Evolutionary conservation across 169 alveolate species (phyloP).

Genomic region (Plasmodium yoelii): DNA sequence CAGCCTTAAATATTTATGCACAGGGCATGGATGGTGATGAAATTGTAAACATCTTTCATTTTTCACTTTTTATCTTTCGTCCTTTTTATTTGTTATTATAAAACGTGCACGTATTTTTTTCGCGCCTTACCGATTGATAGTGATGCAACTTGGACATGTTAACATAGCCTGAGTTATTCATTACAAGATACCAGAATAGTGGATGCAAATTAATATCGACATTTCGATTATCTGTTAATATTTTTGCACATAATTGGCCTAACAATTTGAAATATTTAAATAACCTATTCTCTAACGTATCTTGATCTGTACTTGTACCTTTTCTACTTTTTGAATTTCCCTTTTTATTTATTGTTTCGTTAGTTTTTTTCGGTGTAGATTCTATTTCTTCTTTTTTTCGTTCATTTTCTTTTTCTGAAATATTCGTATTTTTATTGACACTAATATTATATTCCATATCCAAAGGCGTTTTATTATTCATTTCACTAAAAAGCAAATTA

Average conservation of each 20-base stretch:
- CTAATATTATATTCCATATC: too few species aligned
- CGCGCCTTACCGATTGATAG: constrained; percentile 67
- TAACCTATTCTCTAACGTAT: constrained; percentile 70
- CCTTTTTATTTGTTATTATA: background rate
- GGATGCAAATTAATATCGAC: constrained; percentile 79
- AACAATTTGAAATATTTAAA: constrained; percentile 79
- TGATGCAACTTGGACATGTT: constrained; percentile 66
- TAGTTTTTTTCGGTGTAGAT: constrained; percentile 1
- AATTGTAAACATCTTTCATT: too few species aligned
- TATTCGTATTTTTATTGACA: background rate
- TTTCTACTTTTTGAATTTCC: constrained; percentile 31
- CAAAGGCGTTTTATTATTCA: constrained; percentile 34
- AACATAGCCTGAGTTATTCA: constrained; percentile 75
- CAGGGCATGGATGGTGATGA: too few species aligned
- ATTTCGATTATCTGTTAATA: constrained; percentile 79
- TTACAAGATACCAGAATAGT: constrained; percentile 80
- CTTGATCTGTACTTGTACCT: constrained; percentile 21
- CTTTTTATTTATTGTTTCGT: constrained; percentile 32
- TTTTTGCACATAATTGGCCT: constrained; percentile 83
- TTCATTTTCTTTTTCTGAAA: constrained; percentile 2
- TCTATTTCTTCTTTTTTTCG: constrained; percentile 15
- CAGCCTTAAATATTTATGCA: background rate
- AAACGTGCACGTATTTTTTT: background rate
- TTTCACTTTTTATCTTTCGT: background rate
- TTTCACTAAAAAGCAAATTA: constrained; percentile 44